Evolutionary conservation across 2,329 filamentous ascomycete species (phyloP), one percentile per base, ranked within the genome.

Genomic region (Fusarium proliferatum): DNA sequence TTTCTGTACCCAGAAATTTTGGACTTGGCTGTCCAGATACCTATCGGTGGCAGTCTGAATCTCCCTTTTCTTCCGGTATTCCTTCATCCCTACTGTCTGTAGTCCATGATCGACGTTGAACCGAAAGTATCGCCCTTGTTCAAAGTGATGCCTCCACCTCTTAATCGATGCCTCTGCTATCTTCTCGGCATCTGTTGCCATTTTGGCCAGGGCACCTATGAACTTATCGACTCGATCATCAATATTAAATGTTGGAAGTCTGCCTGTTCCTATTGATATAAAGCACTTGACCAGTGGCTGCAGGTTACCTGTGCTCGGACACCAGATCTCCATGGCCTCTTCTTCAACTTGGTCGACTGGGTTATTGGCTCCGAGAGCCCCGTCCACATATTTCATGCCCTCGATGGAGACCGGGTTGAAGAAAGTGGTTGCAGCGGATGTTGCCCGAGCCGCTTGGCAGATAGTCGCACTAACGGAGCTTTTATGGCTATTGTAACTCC

Each of bases 291-390:
- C 46, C 4, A 61, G 21, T 2, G 45, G 46, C 12, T 52, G 12
- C 2, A 61, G n/a, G 4, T 61, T 34, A 2, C 34, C 57, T 21
- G 57, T 42, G 7, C 7, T 10, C 3, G 26, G 36, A 13, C 46
- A 51, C 53, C 59, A 63, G 1, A 67, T 55, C 13, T 63, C 33
- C 4, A 2, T 48, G 0, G 64, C 64, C 10, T 67, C 64, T n/a
- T 26, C 36, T 21, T 59, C 53, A 1, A 67, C 39, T 9, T 59
- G 28, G 1, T 48, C 53, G 4, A 63, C 46, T 5, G 59, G 64
- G 19, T 67, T 67, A 9, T 63, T 63, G 8, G 46, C 53, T 1
- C 64, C 64, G 7, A 59, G 39, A 10, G 46, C 59, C 1, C 59
- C 52, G 21, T 67, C 59, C 2, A 63, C 53, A 0, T 28, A 53